Conservation (phyloP, 108 stramenopile species). For the Nitzschia sp. region DNA sequence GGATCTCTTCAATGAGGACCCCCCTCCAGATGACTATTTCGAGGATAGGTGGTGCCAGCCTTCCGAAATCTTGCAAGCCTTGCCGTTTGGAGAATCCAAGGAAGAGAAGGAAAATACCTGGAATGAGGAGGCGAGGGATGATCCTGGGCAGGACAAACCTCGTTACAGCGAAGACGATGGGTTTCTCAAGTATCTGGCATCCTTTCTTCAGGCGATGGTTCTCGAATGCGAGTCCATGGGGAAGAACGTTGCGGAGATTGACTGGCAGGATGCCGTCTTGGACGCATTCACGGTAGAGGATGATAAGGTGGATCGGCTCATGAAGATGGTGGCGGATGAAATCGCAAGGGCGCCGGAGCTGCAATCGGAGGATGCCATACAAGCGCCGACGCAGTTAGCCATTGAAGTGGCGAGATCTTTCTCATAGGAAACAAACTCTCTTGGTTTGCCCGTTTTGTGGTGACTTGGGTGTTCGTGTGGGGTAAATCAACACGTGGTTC, state of each 20-base stretch:
- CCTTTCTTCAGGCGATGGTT: constrained; percentile 9
- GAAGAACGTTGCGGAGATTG: neutral
- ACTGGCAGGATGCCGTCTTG: neutral
- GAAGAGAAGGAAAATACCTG: neutral
- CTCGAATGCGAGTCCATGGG: constrained; percentile 18
- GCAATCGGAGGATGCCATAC: neutral
- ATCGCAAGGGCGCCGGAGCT: neutral
- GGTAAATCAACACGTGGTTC: no score
- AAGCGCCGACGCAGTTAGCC: neutral
- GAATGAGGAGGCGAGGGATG: neutral
- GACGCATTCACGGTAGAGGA: neutral
- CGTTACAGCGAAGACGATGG: neutral
- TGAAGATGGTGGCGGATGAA: constrained; percentile 5
- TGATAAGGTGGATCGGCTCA: neutral
- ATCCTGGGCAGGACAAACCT: neutral
- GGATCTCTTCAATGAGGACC: neutral
- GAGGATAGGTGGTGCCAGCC: neutral
- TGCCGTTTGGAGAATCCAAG: neutral
- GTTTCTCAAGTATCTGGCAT: constrained; percentile 13
- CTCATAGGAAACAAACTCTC: no score
- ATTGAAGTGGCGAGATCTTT: neutral
- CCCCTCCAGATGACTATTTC: neutral
- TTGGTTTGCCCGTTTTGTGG: no score
- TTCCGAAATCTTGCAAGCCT: neutral
- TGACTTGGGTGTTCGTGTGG: no score